Evolutionary conservation across 495 filamentous ascomycete genomes (phyloP).

Genomic region (Thermothielavioides terrestris): DNA sequence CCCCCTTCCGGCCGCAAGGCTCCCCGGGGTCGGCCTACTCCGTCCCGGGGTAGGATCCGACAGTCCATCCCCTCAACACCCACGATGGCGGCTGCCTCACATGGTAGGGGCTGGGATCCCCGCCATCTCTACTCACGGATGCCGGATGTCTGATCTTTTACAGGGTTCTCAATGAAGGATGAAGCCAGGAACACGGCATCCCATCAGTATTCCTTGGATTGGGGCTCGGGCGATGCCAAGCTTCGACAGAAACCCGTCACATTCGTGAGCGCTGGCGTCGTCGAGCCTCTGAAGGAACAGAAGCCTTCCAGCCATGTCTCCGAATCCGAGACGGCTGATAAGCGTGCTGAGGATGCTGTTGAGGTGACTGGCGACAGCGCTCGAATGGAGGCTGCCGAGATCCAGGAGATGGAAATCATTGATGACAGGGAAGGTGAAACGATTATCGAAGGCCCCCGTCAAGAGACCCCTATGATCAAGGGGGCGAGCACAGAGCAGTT

Average conservation of each 20-base stretch:
- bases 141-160: constrained; percentile 13
- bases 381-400: not conserved
- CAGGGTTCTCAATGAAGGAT: constrained; percentile 57
- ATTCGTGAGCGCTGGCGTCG: constrained; percentile 66
- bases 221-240: constrained; percentile 28
- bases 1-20: constrained; percentile 5
- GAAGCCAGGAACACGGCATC: constrained; percentile 70
- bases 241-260: constrained; percentile 48
- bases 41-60: not conserved
- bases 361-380: not conserved
- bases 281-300: constrained; percentile 41
- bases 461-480: not conserved
- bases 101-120: constrained; percentile 9
- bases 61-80: constrained; percentile 1
- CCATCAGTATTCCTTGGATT: constrained; percentile 32
- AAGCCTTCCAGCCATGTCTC: not conserved
- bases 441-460: not conserved
- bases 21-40: constrained; percentile 1
- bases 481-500: not conserved
- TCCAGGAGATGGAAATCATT: not conserved
- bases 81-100: not conserved
- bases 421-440: not conserved
- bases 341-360: not conserved
- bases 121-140: not conserved
- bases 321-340: not conserved